A percentile compares a stretch with the other conserved stretches of the same genome.
Evolutionary conservation across 208 protist genomes (phyloP).

Genomic region (Porcisia hertigi): DNA sequence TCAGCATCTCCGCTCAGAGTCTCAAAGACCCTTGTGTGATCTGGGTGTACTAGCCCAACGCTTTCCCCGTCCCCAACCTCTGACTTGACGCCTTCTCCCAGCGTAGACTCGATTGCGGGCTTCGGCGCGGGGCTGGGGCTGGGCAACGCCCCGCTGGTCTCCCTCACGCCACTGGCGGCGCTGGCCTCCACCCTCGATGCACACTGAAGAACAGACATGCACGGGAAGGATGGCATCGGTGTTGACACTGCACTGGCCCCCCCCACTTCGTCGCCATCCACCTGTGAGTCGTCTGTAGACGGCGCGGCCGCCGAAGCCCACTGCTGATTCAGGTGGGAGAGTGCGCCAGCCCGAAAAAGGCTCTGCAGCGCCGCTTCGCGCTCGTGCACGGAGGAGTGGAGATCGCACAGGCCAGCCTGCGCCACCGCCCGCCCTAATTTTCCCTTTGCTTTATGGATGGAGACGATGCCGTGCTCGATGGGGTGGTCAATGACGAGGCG

Average conservation of each 20-base stretch:
- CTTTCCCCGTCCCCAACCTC: not conserved
- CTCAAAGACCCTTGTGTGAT: not conserved
- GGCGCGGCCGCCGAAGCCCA: constrained; percentile 3
- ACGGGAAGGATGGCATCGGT: not conserved
- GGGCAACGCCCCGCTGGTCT: not conserved
- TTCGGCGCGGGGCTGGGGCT: not conserved
- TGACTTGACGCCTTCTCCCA: not conserved
- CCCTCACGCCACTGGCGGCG: not conserved
- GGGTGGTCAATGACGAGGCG: constrained; percentile 81
- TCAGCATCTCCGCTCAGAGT: not conserved
- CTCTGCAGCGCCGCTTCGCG: constrained; percentile 42
- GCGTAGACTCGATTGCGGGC: not conserved
- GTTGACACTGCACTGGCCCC: not conserved
- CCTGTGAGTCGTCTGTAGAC: not conserved
- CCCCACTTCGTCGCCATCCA: not conserved
- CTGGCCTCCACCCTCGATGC: too few species aligned
- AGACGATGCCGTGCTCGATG: constrained; percentile 32
- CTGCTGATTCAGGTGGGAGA: constrained; percentile 25
- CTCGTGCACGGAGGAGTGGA: constrained; percentile 43
- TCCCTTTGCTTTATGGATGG: constrained; percentile 51
- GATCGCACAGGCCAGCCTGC: constrained; percentile 49
- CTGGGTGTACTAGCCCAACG: not conserved
- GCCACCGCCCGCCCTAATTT: constrained; percentile 43
- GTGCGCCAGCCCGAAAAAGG: constrained; percentile 20
- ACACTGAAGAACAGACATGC: too few species aligned